A percentile compares a stretch with the other conserved stretches of the same genome.
Conservation (phyloP, 148 eudicot genomes). For the Rhododendron williamsianum region DNA sequence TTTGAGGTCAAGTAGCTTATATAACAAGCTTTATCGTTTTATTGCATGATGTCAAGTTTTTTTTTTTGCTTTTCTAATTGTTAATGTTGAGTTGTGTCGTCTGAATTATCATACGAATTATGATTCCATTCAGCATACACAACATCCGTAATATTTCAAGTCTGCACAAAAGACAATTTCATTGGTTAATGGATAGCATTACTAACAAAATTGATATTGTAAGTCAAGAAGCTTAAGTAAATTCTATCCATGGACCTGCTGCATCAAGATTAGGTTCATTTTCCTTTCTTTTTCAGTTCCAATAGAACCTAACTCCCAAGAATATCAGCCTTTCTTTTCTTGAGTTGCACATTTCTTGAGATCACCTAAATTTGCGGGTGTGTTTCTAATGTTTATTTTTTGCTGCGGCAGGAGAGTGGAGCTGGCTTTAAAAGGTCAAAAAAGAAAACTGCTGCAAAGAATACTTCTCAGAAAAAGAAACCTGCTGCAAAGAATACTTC, state of each 20-base stretch:
- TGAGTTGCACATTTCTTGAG: not conserved
- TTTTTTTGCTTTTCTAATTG: not conserved
- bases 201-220: not conserved
- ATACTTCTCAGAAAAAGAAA: slow-evolving; percentile 38
- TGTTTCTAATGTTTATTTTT: slow-evolving; percentile 9
- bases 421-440: slow-evolving; percentile 39
- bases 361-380: not conserved
- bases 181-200: not conserved
- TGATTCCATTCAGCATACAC: not conserved
- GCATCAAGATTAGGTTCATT: not conserved
- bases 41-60: not conserved
- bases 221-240: not conserved
- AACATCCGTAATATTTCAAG: not conserved
- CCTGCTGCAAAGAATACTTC: slow-evolving; percentile 23
- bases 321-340: too few relatives aligned
- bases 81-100: not conserved
- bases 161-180: not conserved
- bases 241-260: not conserved
- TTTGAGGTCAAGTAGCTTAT: slow-evolving; percentile 1
- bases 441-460: slow-evolving; percentile 34
- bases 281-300: not conserved
- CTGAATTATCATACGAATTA: not conserved
- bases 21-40: not conserved
- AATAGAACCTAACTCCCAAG: not conserved
- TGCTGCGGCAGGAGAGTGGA: slow-evolving; percentile 58